Base-by-base conservation (phyloP, 192 early-diverging fungal species). In the Dissophora ornata region DNA sequence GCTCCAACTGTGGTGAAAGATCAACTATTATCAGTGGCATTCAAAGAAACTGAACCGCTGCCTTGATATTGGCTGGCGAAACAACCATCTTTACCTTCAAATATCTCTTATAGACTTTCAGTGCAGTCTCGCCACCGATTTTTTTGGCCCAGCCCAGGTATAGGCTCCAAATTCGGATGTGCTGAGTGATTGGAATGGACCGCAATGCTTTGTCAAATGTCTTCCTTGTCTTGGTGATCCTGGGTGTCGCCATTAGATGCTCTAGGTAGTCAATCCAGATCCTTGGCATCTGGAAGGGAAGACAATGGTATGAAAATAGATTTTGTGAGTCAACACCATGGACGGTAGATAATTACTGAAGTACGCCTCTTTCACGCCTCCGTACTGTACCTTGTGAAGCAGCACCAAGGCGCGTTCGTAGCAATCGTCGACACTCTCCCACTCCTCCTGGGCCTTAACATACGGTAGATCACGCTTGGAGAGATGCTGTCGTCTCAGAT, bases 151-250 rank as follows among this genome's bases (percentile, higher is more conserved):
- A 96, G 61, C 82, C 67, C 28, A 98, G 79, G 71, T 98, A 99
- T 48, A 87, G 26, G 4, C 84, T 84, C 98, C 98, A 99, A 18
- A 99, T 83, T 22, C 89, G 81, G n/a, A 71, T 81, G 49, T 99
- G 97, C 75, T 98, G 97, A 0, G 97, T 97, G 18, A 97, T 89
- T 1, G 98, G 94, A 49, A 99, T 82, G 2, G 96, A 86, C 28
- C 92, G 83, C 50, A 99, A 70, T 16, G 96, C 94, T 6, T 90
- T 88, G 73, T 99, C 98, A 79, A 97, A 99, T 1, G 86, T 89
- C n/a, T 93, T 83, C 24, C 98, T 86, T 16, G 89, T 88, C 50
- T 62, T 69, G 6, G 91, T 93, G 45, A 93, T 82, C 48, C 86
- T 81, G 2, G 90, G 85, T 57, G 93, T 93, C 21, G 85, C 87